A percentile compares a stretch with the other conserved stretches of the same genome.
phyloP scores from a whole-genome alignment of 2,329 filamentous ascomycete genomes.

The Penicillium psychrosexuale region DNA sequence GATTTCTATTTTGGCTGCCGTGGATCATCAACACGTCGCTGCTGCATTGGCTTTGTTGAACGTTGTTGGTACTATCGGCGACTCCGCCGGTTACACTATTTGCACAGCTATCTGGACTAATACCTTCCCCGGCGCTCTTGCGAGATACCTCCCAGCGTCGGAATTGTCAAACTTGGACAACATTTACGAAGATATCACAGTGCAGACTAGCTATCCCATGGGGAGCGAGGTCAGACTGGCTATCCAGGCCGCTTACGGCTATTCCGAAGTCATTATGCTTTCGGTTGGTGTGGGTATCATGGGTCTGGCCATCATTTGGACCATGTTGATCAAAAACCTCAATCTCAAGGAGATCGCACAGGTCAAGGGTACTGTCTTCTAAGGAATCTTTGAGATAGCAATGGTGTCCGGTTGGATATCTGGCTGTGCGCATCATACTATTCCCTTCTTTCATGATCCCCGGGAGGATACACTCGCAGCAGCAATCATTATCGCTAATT shows the following conservation, averaged over 20 bases:
- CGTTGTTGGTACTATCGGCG: conserved; percentile 55
- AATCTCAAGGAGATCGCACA: conserved; percentile 50
- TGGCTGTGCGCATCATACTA: too few relatives aligned
- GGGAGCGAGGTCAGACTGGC: conserved; percentile 52
- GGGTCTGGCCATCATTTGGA: conserved; percentile 42
- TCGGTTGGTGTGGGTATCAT: conserved; percentile 49
- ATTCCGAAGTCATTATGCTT: conserved; percentile 50
- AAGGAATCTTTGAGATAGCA: conserved; percentile 8
- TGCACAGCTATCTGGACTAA: conserved; percentile 60
- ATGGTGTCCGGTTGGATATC: background rate
- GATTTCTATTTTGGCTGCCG: conserved; percentile 54
- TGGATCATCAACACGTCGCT: conserved; percentile 55
- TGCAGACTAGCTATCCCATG: conserved; percentile 41
- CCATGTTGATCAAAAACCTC: conserved; percentile 50
- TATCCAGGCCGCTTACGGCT: conserved; percentile 59
- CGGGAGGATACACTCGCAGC: too few relatives aligned
- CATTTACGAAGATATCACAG: conserved; percentile 48
- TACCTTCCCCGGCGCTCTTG: conserved; percentile 50
- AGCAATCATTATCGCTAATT: too few relatives aligned
- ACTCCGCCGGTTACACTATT: conserved; percentile 53
- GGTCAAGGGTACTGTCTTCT: conserved; percentile 51
- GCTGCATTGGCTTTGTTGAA: conserved; percentile 54
- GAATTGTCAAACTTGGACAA: conserved; percentile 27
- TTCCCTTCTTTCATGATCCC: background rate
- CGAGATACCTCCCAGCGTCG: conserved; percentile 43